A percentile compares a stretch with the other conserved stretches of the same genome.
Conservation (phyloP, 1,139 yeast genomes). For the Hyphopichia pseudoburtonii region DNA sequence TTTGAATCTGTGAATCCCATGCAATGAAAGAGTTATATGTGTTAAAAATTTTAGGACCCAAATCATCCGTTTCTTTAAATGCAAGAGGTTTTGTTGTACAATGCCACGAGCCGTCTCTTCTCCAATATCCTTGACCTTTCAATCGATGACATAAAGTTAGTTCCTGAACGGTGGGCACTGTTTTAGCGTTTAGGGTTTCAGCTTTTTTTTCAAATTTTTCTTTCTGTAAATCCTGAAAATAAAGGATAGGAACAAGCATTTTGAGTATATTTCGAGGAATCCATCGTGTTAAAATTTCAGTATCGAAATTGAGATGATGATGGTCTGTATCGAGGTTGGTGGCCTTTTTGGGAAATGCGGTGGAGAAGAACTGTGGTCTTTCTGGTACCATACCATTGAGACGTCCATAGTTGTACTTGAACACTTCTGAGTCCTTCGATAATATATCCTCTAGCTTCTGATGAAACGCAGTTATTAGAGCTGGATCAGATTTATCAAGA, state of each 20-base stretch:
- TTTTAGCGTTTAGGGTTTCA: conserved; percentile 24
- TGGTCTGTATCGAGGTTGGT: conserved; percentile 35
- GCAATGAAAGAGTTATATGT: conserved; percentile 18
- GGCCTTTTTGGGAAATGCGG: conserved; percentile 35
- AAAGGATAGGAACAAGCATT: conserved; percentile 26
- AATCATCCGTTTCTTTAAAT: conserved; percentile 9
- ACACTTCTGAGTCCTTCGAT: conserved; percentile 24
- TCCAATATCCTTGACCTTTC: conserved; percentile 30
- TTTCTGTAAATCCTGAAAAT: conserved; percentile 19
- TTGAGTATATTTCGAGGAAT: conserved; percentile 23
- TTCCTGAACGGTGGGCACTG: conserved; percentile 34
- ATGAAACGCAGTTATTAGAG: not conserved
- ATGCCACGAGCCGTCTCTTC: conserved; percentile 32
- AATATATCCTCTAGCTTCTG: conserved; percentile 8
- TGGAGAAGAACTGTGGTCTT: conserved; percentile 27
- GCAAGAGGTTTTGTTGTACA: conserved; percentile 18
- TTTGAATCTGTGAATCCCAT: conserved; percentile 17
- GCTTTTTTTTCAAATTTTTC: conserved; percentile 13
- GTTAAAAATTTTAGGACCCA: conserved; percentile 15
- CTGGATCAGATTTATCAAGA: not conserved
- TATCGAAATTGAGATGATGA: conserved; percentile 29
- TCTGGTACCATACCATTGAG: conserved; percentile 26
- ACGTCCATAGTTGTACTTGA: conserved; percentile 16
- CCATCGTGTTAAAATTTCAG: conserved; percentile 31
- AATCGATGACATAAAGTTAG: conserved; percentile 23